Percentiles rank a stretch among this genome's conserved stretches.
Evolutionary conservation across 2,329 filamentous ascomycete species (phyloP).

Genomic region (Calonectria fujianensis): DNA sequence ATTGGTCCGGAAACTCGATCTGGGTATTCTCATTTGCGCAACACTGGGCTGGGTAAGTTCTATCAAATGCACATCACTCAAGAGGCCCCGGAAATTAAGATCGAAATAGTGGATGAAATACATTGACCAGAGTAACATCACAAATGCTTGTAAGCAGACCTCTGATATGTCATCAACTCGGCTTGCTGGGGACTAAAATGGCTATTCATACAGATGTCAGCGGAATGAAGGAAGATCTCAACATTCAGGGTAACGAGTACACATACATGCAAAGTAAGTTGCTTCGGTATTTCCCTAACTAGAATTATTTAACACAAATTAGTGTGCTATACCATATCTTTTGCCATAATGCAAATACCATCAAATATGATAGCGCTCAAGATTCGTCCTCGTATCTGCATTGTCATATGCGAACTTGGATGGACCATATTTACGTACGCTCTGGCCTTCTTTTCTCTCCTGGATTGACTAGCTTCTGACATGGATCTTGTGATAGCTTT

Average conservation of each 20-base stretch:
- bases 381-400: not conserved
- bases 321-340: slow-evolving; percentile 20
- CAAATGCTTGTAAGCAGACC: not conserved
- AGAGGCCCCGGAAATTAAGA: not conserved
- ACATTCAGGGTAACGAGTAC: slow-evolving; percentile 14
- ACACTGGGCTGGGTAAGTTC: slow-evolving; percentile 15
- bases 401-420: slow-evolving; percentile 11
- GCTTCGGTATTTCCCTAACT: too few relatives aligned
- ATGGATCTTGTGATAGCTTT: not conserved
- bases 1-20: not conserved
- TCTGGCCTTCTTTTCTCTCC: not conserved
- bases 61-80: too few relatives aligned
- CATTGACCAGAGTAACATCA: slow-evolving; percentile 22
- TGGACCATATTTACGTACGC: slow-evolving; percentile 4
- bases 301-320: not conserved
- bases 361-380: slow-evolving; percentile 13
- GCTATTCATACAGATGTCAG: slow-evolving; percentile 1
- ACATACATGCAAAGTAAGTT: slow-evolving; percentile 9
- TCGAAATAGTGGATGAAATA: slow-evolving; percentile 11
- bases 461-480: not conserved
- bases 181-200: not conserved
- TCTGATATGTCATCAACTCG: too few relatives aligned
- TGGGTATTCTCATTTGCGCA: slow-evolving; percentile 12
- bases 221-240: slow-evolving; percentile 21
- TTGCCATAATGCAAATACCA: slow-evolving; percentile 18